Percentiles rank a stretch among this genome's conserved stretches.
phyloP scores from a whole-genome alignment of 805 yeast genomes.

The Candida stauntonica region DNA sequence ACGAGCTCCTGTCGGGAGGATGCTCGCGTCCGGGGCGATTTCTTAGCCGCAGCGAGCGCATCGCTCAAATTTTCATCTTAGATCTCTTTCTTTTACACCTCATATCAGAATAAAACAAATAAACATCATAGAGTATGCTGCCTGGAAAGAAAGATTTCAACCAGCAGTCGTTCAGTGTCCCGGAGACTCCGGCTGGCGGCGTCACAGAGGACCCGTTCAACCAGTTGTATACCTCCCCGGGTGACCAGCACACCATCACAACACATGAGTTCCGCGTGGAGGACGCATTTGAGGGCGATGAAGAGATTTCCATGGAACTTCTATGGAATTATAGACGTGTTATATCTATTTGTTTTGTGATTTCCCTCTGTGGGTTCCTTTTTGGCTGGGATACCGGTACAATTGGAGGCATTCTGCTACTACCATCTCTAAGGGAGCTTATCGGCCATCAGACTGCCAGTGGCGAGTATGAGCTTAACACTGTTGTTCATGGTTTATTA shows the following conservation, averaged over 20 bases:
- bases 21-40: neutral
- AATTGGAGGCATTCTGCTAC: conserved; percentile 64
- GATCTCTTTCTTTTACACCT: neutral
- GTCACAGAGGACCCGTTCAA: neutral
- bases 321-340: conserved; percentile 1
- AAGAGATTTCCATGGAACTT: neutral
- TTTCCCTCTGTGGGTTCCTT: conserved; percentile 68
- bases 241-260: too few species aligned
- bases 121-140: neutral
- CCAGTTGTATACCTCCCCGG: too few species aligned
- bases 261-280: too few species aligned
- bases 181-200: neutral
- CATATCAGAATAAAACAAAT: neutral
- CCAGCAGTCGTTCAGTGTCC: neutral
- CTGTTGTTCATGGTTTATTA: conserved; percentile 37
- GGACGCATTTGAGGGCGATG: neutral
- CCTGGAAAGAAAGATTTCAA: neutral
- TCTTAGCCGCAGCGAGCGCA: too few species aligned
- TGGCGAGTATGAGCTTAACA: conserved; percentile 23
- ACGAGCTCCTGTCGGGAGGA: too few species aligned
- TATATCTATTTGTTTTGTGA: conserved; percentile 36
- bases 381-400: conserved; percentile 78
- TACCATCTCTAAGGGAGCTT: conserved; percentile 36
- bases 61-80: neutral
- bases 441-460: conserved; percentile 42